Evolutionary conservation across 495 filamentous ascomycete genomes (phyloP).

Genomic region (Xylaria scruposa): DNA sequence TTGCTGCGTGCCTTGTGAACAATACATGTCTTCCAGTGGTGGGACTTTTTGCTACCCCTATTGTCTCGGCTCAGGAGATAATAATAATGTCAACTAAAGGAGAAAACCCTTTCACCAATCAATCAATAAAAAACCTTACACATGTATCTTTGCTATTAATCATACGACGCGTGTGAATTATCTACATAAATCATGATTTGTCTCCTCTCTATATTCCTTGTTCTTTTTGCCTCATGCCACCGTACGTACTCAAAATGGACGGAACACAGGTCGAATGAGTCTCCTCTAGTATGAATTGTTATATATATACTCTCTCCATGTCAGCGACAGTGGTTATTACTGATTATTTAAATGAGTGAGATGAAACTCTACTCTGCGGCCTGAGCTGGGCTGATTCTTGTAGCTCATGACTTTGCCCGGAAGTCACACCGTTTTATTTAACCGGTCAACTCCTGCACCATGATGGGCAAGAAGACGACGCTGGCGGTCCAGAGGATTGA

Average conservation of each 20-base stretch:
- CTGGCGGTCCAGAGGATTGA: conserved; percentile 87
- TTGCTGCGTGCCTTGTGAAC: too few species aligned
- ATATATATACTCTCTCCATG: background rate
- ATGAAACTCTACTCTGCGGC: background rate
- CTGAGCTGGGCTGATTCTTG: background rate
- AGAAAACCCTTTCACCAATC: background rate
- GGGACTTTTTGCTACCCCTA: too few species aligned
- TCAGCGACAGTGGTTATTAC: conserved; percentile 14
- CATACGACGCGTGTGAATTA: background rate
- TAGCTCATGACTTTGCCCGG: background rate
- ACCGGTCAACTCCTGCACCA: conserved; percentile 64
- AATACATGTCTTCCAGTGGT: too few species aligned
- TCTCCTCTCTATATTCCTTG: background rate
- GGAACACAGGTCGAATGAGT: background rate
- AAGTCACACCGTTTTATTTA: background rate
- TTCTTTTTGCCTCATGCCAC: background rate
- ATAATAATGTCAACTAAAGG: too few species aligned
- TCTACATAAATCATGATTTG: conserved; percentile 18
- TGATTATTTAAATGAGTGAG: conserved; percentile 20
- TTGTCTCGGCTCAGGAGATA: too few species aligned
- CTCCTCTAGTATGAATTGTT: conserved; percentile 3
- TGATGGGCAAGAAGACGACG: conserved; percentile 85
- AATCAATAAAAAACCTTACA: background rate
- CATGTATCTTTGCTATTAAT: conserved; percentile 2
- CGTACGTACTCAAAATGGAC: background rate